phyloP scores from a whole-genome alignment of 2,329 filamentous ascomycete species.

The Aspergillus clavatus region DNA sequence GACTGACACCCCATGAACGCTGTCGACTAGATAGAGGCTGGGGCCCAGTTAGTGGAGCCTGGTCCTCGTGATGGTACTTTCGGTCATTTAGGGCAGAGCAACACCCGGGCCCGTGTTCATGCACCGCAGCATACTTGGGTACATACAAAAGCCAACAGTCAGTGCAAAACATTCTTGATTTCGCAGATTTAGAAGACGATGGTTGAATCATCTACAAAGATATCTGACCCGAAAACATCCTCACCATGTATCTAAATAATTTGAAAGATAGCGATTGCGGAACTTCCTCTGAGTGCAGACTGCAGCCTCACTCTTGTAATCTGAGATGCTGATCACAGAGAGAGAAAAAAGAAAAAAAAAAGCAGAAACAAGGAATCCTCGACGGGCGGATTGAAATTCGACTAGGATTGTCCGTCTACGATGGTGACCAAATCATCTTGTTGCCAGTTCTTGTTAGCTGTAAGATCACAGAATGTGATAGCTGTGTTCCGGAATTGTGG shows the following conservation, averaged over 20 bases:
- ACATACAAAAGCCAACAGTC: not conserved
- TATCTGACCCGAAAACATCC: no score
- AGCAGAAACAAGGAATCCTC: conserved; percentile 2
- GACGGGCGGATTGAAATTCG: not conserved
- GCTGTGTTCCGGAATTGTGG: not conserved
- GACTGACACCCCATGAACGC: not conserved
- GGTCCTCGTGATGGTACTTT: not conserved
- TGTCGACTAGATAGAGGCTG: not conserved
- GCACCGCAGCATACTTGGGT: not conserved
- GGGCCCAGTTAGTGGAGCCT: not conserved
- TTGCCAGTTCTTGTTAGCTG: not conserved
- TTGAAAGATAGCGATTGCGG: not conserved
- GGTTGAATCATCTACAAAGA: no score
- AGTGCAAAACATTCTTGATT: not conserved
- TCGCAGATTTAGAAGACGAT: no score
- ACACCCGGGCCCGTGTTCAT: not conserved
- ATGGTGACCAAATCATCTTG: not conserved
- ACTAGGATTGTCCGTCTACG: not conserved
- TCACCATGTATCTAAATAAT: no score
- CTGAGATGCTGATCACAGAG: not conserved
- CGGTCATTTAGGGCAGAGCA: not conserved
- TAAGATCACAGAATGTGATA: not conserved
- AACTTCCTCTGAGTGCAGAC: not conserved
- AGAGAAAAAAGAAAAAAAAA: no score
- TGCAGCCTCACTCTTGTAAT: not conserved